Evolutionary conservation across 2,329 filamentous ascomycete species (phyloP).

Genomic region (Aspergillus fischeri): DNA sequence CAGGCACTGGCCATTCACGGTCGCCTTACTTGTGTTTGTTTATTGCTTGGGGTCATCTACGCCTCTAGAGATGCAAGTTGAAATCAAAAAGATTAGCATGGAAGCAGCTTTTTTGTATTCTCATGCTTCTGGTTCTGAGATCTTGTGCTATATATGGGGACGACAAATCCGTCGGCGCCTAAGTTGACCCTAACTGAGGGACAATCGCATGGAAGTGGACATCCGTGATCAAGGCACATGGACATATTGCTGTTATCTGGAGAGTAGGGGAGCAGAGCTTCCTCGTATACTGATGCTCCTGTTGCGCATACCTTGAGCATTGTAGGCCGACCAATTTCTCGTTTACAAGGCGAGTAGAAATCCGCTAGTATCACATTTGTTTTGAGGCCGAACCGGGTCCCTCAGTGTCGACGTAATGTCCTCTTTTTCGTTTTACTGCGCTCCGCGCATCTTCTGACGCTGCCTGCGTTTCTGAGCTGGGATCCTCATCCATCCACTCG

Average conservation of each 20-base stretch:
- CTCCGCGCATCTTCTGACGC: conserved; percentile 11
- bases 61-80: background rate
- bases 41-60: background rate
- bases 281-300: background rate
- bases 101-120: background rate
- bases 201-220: background rate
- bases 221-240: background rate
- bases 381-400: background rate
- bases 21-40: background rate
- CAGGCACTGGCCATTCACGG: background rate
- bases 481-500: conserved; percentile 59
- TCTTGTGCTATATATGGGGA: background rate
- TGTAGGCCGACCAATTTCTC: background rate
- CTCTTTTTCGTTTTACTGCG: conserved; percentile 33
- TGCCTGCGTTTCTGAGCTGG: conserved; percentile 18
- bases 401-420: conserved; percentile 7
- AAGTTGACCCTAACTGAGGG: background rate
- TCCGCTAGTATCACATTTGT: background rate
- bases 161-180: background rate
- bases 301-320: background rate
- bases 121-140: background rate
- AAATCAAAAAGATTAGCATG: background rate
- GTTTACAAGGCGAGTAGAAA: background rate
- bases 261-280: background rate
- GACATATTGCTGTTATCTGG: background rate